Evolutionary conservation across 2,329 filamentous ascomycete species (phyloP).

Genomic region (Sclerotinia sclerotiorum): DNA sequence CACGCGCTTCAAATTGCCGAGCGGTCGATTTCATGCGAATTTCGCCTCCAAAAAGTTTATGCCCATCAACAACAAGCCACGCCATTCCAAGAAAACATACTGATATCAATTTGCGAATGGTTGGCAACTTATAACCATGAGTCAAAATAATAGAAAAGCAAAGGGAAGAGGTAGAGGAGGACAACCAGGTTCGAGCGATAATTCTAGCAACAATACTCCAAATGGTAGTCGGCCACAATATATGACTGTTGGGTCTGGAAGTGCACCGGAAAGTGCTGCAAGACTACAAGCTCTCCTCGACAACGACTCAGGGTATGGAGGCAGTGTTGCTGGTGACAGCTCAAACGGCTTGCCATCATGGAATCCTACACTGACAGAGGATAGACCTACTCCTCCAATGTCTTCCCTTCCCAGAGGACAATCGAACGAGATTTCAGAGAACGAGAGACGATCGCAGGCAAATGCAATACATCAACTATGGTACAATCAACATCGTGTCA

Average conservation of each 20-base stretch:
- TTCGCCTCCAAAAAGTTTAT: constrained; percentile 24
- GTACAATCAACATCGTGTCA: constrained; percentile 89
- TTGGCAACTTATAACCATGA: constrained; percentile 49
- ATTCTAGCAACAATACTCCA: constrained; percentile 12
- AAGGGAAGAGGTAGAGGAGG: constrained; percentile 45
- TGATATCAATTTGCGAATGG: constrained; percentile 28
- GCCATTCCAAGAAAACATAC: neutral
- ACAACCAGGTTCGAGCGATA: constrained; percentile 28
- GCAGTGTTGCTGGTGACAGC: constrained; percentile 69
- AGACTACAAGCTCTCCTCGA: constrained; percentile 80
- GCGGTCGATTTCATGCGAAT: constrained; percentile 13
- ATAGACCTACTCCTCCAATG: constrained; percentile 47
- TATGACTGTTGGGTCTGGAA: constrained; percentile 84
- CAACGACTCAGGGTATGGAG: constrained; percentile 87
- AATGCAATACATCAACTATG: constrained; percentile 89
- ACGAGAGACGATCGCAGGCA: constrained; percentile 67
- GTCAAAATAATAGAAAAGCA: constrained; percentile 56
- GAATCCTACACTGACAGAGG: constrained; percentile 49
- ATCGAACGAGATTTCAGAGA: constrained; percentile 48
- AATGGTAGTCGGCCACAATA: constrained; percentile 57
- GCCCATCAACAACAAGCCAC: constrained; percentile 9
- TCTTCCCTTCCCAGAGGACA: constrained; percentile 39
- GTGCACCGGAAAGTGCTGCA: constrained; percentile 76
- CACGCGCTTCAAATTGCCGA: constrained; percentile 19
- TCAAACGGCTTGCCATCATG: constrained; percentile 45